These are phyloP conservation scores for Hylodesmum podocarpum DNA, from an alignment of 306 rosid species.

Conservation along the genomic window DNA sequence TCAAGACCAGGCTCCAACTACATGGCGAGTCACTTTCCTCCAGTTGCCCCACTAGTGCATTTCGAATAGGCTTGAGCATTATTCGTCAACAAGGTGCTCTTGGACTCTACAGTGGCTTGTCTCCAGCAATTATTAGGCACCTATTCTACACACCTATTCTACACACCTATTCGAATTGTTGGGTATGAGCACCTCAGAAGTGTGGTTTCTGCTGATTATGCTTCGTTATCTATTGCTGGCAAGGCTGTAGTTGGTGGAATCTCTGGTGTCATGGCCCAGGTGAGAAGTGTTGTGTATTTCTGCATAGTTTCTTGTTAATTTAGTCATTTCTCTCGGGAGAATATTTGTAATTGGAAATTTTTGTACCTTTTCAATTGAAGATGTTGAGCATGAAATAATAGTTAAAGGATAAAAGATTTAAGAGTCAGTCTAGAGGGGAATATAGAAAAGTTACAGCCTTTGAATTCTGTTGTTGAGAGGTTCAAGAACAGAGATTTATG, in stretches of 20 bases:
- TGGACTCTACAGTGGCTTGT: constrained; percentile 78
- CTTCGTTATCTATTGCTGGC: constrained; percentile 46
- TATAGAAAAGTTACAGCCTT: not conserved
- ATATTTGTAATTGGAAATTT: constrained; percentile 7
- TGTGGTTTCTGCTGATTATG: constrained; percentile 37
- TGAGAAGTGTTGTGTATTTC: constrained; percentile 29
- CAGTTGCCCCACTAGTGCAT: constrained; percentile 48
- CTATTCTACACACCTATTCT: constrained; percentile 77
- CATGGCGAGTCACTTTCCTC: constrained; percentile 67
- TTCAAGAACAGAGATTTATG: not conserved
- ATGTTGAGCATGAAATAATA: not conserved
- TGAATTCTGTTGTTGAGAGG: not conserved
- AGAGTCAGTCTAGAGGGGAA: not conserved
- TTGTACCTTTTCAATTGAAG: not conserved
- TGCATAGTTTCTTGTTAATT: not conserved
- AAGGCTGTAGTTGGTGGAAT: constrained; percentile 76
- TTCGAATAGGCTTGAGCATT: constrained; percentile 57
- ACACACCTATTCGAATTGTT: constrained; percentile 79
- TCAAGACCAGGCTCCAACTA: constrained; percentile 87
- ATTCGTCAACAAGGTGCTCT: constrained; percentile 58
- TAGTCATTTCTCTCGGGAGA: not conserved
- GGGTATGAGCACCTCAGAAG: constrained; percentile 71
- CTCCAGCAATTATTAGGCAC: constrained; percentile 82
- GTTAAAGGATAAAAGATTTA: not conserved
- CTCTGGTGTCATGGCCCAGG: constrained; percentile 85